These are phyloP conservation scores for Boletus rubroflammeus DNA, from an alignment of 768 basidiomycete species.

Conservation along the genomic window DNA sequence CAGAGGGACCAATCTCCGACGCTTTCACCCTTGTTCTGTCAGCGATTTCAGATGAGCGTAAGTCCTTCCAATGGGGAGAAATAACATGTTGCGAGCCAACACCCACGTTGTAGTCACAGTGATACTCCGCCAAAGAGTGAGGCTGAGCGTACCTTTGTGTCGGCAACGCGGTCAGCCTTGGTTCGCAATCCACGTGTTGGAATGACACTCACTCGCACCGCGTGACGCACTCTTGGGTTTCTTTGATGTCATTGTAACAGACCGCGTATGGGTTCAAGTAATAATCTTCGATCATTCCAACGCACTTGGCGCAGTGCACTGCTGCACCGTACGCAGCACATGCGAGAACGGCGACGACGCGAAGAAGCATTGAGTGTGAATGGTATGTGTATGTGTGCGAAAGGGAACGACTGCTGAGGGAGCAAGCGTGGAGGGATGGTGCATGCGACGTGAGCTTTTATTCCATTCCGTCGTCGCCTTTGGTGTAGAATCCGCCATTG, in stretches of 20 bases:
- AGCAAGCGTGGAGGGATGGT: neutral
- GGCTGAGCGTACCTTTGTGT: neutral
- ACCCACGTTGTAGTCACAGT: conserved; percentile 1
- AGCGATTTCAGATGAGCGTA: neutral
- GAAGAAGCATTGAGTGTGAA: neutral
- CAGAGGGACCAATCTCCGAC: neutral
- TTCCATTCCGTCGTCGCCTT: neutral
- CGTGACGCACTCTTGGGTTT: too few species aligned
- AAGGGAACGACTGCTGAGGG: neutral
- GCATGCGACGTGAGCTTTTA: neutral
- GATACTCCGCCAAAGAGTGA: too few species aligned
- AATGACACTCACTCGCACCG: conserved; percentile 1
- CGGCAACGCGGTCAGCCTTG: neutral
- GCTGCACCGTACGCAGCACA: neutral
- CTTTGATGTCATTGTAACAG: neutral
- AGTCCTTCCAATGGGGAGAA: neutral
- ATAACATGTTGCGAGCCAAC: neutral
- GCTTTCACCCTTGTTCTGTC: neutral
- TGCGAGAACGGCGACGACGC: neutral
- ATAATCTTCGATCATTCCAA: neutral
- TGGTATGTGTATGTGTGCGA: neutral
- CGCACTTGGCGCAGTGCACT: neutral
- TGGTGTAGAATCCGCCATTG: neutral
- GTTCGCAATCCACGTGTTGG: neutral
- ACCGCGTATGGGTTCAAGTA: neutral